Base-by-base conservation (phyloP, 2,329 filamentous ascomycete genomes). In the Ascochyta viciae-villosae region DNA sequence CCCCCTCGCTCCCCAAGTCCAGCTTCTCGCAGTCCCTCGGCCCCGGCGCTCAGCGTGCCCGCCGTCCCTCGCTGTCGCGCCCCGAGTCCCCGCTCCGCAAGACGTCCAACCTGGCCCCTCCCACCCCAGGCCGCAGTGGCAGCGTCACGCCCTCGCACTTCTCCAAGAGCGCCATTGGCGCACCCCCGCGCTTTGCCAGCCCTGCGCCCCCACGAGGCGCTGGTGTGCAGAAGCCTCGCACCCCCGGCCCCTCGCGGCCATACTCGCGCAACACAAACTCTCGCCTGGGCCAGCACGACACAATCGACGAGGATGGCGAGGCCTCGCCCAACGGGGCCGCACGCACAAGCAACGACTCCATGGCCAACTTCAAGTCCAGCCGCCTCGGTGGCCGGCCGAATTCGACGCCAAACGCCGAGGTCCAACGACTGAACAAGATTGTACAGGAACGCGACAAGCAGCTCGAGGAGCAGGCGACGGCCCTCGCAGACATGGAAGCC, bases 21-120 rank as follows among this genome's bases (percentile, higher is more conserved):
- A 93, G 93, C 71, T 95, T 97, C 78, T 95, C 92, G 72, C 91
- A 96, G 76, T 96, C 93, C 0, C 81, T 96, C 40, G 92, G 92
- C 1, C 90, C 90, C 6, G 85, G 87, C 37, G 77, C 74, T 24
- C 19, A 19, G 19, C 85, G 89, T 70, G 87, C 88, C 26, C 74
- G 86, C 40, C 86, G 92, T 54, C 87, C 88, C 8, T 96, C 93
- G 1, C 81, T 96, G n/a, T 86, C 90, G 48, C 89, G 93, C 27
- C 90, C 95, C 5, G 93, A 96, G 62, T 97, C 94, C 2, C 95
- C 94, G 3, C 82, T 90, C 33, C 87, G 90, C 63, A 89, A 85
- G 66, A 77, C 86, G 42, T 72, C 70, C 15, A 67, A 57, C 31
- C 45, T 70, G 34, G 57, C 64, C 23, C 64, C 80, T 79, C n/a